Conservation (phyloP, 495 filamentous ascomycete genomes). For the Talaromyces proteolyticus region DNA sequence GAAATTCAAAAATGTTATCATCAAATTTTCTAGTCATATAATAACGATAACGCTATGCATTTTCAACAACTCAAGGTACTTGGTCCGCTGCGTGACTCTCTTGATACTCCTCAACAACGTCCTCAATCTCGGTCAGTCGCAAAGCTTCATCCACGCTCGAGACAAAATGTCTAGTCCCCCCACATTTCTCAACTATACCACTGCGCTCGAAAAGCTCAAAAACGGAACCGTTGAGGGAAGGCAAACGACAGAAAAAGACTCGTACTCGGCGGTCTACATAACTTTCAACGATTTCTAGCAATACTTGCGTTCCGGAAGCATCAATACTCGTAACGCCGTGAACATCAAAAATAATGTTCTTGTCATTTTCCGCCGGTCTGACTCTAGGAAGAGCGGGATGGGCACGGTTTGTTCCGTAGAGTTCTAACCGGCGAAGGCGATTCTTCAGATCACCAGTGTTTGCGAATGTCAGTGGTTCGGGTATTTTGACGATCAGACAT, state of each 20-base stretch:
- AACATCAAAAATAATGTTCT: constrained; percentile 93
- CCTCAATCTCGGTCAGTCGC: constrained; percentile 66
- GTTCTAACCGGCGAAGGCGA: constrained; percentile 73
- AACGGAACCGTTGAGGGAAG: constrained; percentile 53
- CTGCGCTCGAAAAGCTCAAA: constrained; percentile 69
- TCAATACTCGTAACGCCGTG: constrained; percentile 92
- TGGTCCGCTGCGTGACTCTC: not conserved
- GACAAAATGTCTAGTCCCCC: constrained; percentile 73
- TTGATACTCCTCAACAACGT: not conserved
- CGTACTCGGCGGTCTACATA: constrained; percentile 68
- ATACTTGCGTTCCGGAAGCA: constrained; percentile 85
- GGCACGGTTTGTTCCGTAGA: constrained; percentile 75
- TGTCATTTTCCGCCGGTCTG: constrained; percentile 64
- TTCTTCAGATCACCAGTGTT: constrained; percentile 92
- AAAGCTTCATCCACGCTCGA: constrained; percentile 78
- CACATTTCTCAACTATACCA: constrained; percentile 76
- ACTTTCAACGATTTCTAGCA: constrained; percentile 77
- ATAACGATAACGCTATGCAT: not conserved
- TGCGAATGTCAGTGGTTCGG: constrained; percentile 92
- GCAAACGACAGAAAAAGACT: constrained; percentile 84
- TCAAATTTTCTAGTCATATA: too few relatives aligned
- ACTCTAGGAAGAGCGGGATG: constrained; percentile 84
- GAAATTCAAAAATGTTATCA: too few relatives aligned
- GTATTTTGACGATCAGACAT: constrained; percentile 93
- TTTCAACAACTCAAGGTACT: not conserved